Conservation (phyloP, 2,329 filamentous ascomycete species). For the Talaromyces amestolkiae region DNA sequence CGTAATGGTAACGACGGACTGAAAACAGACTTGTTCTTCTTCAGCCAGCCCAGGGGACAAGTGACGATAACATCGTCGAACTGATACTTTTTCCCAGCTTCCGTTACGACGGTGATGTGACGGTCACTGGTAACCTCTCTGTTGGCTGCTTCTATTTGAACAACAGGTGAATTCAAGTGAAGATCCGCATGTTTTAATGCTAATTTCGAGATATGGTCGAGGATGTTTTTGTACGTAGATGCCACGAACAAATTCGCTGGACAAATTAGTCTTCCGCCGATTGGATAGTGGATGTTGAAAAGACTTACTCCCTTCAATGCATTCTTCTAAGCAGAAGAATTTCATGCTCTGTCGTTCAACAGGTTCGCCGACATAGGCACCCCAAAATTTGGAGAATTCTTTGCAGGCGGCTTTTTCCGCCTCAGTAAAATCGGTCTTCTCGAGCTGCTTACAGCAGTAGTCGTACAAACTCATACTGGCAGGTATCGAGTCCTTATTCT, state of each 20-base stretch:
- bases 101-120: constrained; percentile 47
- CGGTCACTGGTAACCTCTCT: constrained; percentile 27
- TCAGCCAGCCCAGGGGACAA: constrained; percentile 55
- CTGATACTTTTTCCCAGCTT: constrained; percentile 32
- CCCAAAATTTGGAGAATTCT: constrained; percentile 60
- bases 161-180: constrained; percentile 46
- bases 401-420: constrained; percentile 50
- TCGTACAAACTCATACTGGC: constrained; percentile 54
- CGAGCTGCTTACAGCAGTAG: constrained; percentile 53
- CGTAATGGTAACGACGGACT: constrained; percentile 43
- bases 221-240: constrained; percentile 59
- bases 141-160: constrained; percentile 35
- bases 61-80: constrained; percentile 56
- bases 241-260: constrained; percentile 62
- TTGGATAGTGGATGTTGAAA: neutral
- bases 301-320: constrained; percentile 57
- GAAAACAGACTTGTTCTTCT: constrained; percentile 48
- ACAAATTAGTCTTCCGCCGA: neutral
- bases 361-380: constrained; percentile 61
- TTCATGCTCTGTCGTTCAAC: constrained; percentile 60
- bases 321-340: constrained; percentile 66
- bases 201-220: constrained; percentile 51
- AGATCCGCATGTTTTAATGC: constrained; percentile 51
- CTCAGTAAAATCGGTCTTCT: constrained; percentile 38
- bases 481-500: constrained; percentile 51